phyloP scores from a whole-genome alignment of 2,329 filamentous ascomycete genomes.

The Xylariales sp. region DNA sequence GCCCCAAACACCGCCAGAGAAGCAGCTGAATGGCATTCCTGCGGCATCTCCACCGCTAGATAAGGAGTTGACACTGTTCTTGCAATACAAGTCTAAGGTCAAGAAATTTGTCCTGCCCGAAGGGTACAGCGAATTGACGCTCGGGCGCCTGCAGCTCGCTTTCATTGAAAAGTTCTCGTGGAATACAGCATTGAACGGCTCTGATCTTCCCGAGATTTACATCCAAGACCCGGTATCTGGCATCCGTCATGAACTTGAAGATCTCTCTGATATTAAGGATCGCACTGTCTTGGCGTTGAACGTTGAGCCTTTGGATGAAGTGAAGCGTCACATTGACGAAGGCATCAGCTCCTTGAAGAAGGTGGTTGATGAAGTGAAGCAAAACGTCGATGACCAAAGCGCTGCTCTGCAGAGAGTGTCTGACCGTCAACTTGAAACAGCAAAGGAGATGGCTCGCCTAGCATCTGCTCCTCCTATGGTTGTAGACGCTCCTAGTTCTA shows the following conservation, averaged over 20 bases:
- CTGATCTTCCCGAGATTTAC: conserved; percentile 93
- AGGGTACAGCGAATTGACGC: conserved; percentile 77
- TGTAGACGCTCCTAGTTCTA: conserved; percentile 46
- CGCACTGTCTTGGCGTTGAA: conserved; percentile 93
- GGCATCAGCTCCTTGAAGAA: conserved; percentile 75
- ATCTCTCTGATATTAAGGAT: conserved; percentile 89
- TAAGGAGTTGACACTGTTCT: conserved; percentile 87
- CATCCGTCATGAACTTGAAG: conserved; percentile 94
- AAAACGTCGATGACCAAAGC: conserved; percentile 78
- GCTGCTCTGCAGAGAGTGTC: conserved; percentile 80
- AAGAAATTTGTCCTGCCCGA: conserved; percentile 92
- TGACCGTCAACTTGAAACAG: conserved; percentile 83
- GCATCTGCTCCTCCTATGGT: conserved; percentile 40
- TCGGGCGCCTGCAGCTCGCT: conserved; percentile 84
- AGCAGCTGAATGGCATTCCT: conserved; percentile 49
- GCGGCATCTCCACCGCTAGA: conserved; percentile 67
- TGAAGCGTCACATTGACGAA: conserved; percentile 94
- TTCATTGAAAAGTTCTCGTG: conserved; percentile 99
- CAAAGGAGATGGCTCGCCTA: conserved; percentile 74
- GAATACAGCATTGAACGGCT: conserved; percentile 93
- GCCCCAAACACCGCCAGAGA: conserved; percentile 33
- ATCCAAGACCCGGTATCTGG: conserved; percentile 95
- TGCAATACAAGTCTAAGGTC: conserved; percentile 95
- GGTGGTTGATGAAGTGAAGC: conserved; percentile 82
- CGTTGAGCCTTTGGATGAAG: conserved; percentile 87